A percentile compares a stretch with the other conserved stretches of the same genome.
Evolutionary conservation across 306 rosid genomes (phyloP).

Genomic region (Cucurbita maxima): DNA sequence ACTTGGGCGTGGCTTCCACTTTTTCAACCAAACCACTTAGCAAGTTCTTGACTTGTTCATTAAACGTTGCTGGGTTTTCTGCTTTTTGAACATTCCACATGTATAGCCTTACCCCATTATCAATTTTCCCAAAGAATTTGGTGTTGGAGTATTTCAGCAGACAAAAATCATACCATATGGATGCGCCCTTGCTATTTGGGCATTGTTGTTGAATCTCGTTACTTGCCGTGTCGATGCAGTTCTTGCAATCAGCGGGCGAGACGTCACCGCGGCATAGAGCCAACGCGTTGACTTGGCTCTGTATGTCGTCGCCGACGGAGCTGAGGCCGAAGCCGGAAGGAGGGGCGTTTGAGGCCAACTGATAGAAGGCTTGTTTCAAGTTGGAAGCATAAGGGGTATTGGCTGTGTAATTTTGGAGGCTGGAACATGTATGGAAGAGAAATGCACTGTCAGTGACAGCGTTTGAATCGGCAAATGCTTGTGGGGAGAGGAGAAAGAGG

Average conservation of each 20-base stretch:
- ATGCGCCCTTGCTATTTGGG: conserved; percentile 18
- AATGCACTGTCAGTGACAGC: conserved; percentile 4
- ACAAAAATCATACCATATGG: conserved; percentile 24
- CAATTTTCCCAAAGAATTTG: conserved; percentile 19
- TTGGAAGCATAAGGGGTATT: conserved; percentile 9
- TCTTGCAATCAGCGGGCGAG: conserved; percentile 2
- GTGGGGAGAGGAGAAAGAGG: not conserved
- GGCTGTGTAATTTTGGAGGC: conserved; percentile 25
- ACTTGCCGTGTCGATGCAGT: conserved; percentile 8
- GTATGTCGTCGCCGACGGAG: not conserved
- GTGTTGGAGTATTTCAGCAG: conserved; percentile 19
- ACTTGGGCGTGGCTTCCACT: not conserved
- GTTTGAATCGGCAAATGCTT: not conserved
- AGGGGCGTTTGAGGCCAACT: not conserved
- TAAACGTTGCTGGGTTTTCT: conserved; percentile 3
- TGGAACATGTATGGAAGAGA: conserved; percentile 34
- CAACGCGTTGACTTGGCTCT: conserved; percentile 15
- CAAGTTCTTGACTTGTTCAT: conserved; percentile 18
- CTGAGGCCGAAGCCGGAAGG: not conserved
- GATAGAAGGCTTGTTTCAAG: conserved; percentile 10
- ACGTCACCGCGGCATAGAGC: conserved; percentile 29
- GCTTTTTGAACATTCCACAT: conserved; percentile 20
- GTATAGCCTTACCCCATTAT: conserved; percentile 11
- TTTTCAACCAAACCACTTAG: conserved; percentile 1
- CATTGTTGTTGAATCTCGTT: not conserved